Conservation (phyloP, 2,329 filamentous ascomycete species). For the Grosmannia huntii region DNA sequence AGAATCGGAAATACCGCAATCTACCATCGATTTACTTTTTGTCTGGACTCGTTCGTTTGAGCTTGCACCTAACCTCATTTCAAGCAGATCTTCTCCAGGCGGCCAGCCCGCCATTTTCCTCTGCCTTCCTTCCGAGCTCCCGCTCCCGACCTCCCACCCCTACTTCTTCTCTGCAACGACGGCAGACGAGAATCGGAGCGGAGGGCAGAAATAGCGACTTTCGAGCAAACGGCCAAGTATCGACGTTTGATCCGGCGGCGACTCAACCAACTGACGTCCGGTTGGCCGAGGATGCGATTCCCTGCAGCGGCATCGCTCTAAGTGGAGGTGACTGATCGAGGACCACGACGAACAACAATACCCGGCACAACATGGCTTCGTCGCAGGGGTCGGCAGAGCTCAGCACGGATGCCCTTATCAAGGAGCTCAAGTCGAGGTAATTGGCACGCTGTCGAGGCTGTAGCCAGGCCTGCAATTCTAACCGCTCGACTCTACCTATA, state of each 20-base stretch:
- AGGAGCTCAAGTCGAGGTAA: constrained; percentile 43
- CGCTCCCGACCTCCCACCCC: neutral
- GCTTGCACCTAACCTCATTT: neutral
- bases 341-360: constrained; percentile 10
- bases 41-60: neutral
- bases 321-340: constrained; percentile 8
- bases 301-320: constrained; percentile 9
- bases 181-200: neutral
- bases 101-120: neutral
- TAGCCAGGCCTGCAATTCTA: neutral
- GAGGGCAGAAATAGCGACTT: neutral
- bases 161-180: neutral
- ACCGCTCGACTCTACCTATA: neutral
- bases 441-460: constrained; percentile 2
- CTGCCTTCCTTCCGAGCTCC: neutral
- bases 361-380: constrained; percentile 11
- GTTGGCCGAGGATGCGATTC: constrained; percentile 10
- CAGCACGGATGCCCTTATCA: constrained; percentile 39
- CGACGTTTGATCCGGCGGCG: neutral
- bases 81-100: neutral
- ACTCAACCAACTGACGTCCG: neutral
- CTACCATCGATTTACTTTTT: neutral
- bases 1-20: neutral
- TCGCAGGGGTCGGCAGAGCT: constrained; percentile 32
- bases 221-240: neutral